Conservation (phyloP, 345 rosid species). For the Rhodamnia rubescens region DNA sequence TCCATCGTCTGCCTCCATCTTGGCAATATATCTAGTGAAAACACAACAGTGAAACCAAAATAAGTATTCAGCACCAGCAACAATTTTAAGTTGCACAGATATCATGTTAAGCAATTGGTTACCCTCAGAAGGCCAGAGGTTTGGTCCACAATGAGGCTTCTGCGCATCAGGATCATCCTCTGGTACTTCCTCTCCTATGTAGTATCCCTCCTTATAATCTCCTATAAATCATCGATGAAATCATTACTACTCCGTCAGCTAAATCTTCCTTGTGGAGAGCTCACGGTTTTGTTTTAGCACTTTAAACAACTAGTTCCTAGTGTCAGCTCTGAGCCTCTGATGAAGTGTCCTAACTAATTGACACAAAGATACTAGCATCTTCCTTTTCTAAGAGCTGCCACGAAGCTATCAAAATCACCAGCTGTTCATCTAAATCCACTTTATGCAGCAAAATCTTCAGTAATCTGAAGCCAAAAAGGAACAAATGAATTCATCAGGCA, state of each 20-base stretch:
- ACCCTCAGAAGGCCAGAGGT: conserved; percentile 66
- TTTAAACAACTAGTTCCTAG: neutral
- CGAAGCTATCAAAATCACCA: neutral
- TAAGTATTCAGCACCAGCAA: neutral
- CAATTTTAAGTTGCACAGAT: neutral
- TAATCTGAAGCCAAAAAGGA: neutral
- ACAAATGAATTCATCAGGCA: neutral
- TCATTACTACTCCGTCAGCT: neutral
- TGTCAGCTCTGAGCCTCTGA: neutral
- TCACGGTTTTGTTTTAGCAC: neutral
- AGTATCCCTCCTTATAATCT: conserved; percentile 89
- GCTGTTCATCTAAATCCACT: neutral
- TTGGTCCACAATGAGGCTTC: conserved; percentile 68
- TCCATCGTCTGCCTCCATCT: conserved; percentile 82
- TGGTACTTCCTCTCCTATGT: conserved; percentile 62
- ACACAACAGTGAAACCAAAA: neutral
- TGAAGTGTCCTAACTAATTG: neutral
- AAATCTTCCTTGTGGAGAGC: accelerated
- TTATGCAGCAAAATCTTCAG: neutral
- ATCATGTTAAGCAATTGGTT: neutral
- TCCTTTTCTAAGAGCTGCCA: too few relatives aligned
- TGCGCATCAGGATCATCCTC: conserved; percentile 51
- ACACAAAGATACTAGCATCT: neutral
- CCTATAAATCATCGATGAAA: conserved; percentile 22
- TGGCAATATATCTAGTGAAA: conserved; percentile 44